Evolutionary conservation across 257 asterid genomes (phyloP), one percentile per base, ranked within the genome.

Genomic region (Solanum sejunctum): DNA sequence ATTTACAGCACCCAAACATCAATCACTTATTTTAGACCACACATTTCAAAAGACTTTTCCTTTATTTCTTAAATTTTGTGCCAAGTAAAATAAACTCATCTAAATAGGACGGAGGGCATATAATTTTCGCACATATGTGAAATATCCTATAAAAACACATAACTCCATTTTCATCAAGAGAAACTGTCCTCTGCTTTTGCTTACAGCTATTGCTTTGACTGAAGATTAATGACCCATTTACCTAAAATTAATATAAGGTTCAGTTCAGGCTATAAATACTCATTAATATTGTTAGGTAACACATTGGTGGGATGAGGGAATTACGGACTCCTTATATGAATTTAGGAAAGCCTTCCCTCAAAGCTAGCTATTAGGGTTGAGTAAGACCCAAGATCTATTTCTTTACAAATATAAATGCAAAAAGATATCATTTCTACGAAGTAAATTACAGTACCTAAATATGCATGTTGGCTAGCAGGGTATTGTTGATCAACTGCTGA

Each of bases 371-470:
- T 36, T 36, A 7, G 41, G 41, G 41, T 36, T 36, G 41, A 36
- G 41, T 36, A 36, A 36, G 41, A 36, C 41, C 41, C 41, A 36
- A 36, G 41, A 36, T 36, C 41, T 36, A 36, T 36, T 36, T 36
- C 41, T 60, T 60, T 23, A 78, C 17, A 52, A 26, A 10, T 20
- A 78, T 26, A 78, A 52, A 78, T 10, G 26, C 61, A 26, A 51
- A 8, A 26, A 52, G 20, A 56, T 71, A 84, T 71, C 28, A 54
- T 15, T 21, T 49, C 80, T 47, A 13, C 63, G 52, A 52, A 52
- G 55, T n/a, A 52, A 52, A 83, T 66, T 8, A 41, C 45, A 51
- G 85, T 83, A 91, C 92, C 92, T 86, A 85, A 84, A 73, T 72
- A 72, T 80, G 86, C 83, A 84, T 61, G 84, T 79, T 28, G 80